phyloP scores from a whole-genome alignment of 2,329 filamentous ascomycete species.

The Venturia aucupariae region DNA sequence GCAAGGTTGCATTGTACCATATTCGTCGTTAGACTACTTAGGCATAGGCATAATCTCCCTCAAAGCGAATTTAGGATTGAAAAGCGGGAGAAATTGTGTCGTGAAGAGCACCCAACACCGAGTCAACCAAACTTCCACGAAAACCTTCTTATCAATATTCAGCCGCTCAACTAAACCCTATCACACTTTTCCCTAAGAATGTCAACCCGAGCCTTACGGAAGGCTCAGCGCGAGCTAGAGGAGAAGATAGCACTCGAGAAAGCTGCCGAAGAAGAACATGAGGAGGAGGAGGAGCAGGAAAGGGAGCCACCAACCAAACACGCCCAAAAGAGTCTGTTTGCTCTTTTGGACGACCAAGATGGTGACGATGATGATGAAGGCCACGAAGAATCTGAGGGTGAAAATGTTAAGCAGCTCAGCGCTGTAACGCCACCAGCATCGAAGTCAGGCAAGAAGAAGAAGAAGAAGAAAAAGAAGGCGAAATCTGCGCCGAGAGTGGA shows the following conservation, averaged over 20 bases:
- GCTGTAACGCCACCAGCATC: background rate
- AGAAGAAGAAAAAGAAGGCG: conserved; percentile 20
- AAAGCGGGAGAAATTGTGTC: no score
- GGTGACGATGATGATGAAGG: conserved; percentile 25
- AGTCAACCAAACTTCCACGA: no score
- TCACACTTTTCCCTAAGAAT: conserved; percentile 39
- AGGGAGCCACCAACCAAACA: background rate
- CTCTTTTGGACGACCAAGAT: conserved; percentile 18
- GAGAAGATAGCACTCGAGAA: conserved; percentile 41
- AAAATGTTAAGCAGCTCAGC: conserved; percentile 21
- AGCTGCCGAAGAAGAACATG: conserved; percentile 22
- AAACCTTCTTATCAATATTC: no score
- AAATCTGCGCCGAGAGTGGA: conserved; percentile 17
- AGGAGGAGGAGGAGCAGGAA: conserved; percentile 27
- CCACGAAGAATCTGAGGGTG: conserved; percentile 31
- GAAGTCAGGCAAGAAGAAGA: conserved; percentile 17
- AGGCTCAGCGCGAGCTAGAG: conserved; percentile 53
- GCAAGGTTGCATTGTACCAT: no score
- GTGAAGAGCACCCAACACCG: no score
- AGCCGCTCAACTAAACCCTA: no score
- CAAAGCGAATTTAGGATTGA: no score
- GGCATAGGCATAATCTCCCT: no score
- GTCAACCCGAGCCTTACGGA: conserved; percentile 58
- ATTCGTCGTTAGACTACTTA: no score
- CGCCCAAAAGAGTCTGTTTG: conserved; percentile 2